Evolutionary conservation across 495 filamentous ascomycete genomes (phyloP), one percentile per base, ranked within the genome.

Genomic region (Rhypophila decipiens): DNA sequence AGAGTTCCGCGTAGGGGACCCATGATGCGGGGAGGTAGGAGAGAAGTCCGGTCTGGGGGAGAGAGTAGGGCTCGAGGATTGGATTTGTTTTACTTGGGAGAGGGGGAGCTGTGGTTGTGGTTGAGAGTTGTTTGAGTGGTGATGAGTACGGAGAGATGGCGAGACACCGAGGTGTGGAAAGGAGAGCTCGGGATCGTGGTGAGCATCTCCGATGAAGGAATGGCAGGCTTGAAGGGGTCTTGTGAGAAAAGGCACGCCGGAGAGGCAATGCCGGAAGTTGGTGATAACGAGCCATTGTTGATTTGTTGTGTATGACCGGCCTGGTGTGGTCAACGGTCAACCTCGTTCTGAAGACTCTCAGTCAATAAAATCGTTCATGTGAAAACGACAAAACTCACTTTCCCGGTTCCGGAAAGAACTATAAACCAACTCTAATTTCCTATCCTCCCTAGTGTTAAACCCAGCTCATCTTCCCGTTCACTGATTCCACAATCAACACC

Each of bases 1-100:
- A 74, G 17, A 98, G 78, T 58, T 98, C 93, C n/a, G 86, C 93
- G 58, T 96, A 96, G 2, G 93, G 93, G 44, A 96, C 75, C 77
- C 85, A 84, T 47, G 85, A 78, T 13, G 59, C 43, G 7, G 93
- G 93, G 24, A 98, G 75, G 39, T 64, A 68, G 2, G 91, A 88
- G 45, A 96, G 68, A 17, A 96, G 61, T 39, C 90, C 90, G 5
- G 78, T 85, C 18, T 73, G 79, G 4, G 90, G 90, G 5, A 83
- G 78, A 20, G 64, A 60, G 61, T 95, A 96, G 51, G 18, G 50
- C 23, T 20, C 36, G 10, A 24, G 44, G 21, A 33, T 27, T n/a
- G 52, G 43, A 15, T 19, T 1, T 3, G 43, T 8, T 24, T 39
- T 1, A 52, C 23, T 29, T 53, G 53, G 35, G 46, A 38, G 19